Conservation (phyloP, 2,329 filamentous ascomycete genomes). For the Fusarium protoensiforme region DNA sequence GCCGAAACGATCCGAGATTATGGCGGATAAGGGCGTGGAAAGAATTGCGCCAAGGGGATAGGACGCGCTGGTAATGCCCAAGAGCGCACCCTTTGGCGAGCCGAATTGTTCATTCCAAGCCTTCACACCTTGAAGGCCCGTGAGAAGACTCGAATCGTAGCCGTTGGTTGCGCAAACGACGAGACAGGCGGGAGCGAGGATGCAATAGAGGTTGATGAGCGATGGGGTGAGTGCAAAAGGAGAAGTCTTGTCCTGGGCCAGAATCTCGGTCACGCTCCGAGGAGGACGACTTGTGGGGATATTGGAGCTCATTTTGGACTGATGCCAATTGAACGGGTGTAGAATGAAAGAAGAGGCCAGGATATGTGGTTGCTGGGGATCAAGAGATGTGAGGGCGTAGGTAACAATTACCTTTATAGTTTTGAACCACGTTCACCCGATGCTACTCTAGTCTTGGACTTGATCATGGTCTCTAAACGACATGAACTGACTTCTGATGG, state of each 20-base stretch:
- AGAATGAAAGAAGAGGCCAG: not conserved
- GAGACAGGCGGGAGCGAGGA: conserved; percentile 26
- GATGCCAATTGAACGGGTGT: not conserved
- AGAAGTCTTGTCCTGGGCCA: conserved; percentile 18
- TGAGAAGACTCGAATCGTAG: conserved; percentile 61
- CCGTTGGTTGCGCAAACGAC: conserved; percentile 53
- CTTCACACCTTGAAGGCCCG: conserved; percentile 54
- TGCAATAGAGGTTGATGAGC: conserved; percentile 16
- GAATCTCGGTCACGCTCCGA: conserved; percentile 20
- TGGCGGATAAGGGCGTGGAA: conserved; percentile 40
- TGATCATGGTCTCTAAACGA: not conserved
- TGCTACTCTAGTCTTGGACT: not conserved
- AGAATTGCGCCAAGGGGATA: conserved; percentile 59
- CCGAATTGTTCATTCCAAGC: conserved; percentile 52
- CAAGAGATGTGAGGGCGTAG: not conserved
- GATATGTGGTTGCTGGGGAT: not conserved
- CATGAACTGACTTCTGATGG: not conserved
- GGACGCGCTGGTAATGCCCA: conserved; percentile 51
- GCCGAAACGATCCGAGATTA: conserved; percentile 44
- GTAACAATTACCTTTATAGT: not conserved
- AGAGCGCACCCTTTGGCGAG: conserved; percentile 44
- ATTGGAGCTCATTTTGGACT: not conserved
- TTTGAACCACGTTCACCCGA: not conserved
- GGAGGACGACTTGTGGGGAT: not conserved
- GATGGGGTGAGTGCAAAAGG: conserved; percentile 9